Base-by-base conservation (phyloP, 495 filamentous ascomycete species). In the Aspergillus hancockii region DNA sequence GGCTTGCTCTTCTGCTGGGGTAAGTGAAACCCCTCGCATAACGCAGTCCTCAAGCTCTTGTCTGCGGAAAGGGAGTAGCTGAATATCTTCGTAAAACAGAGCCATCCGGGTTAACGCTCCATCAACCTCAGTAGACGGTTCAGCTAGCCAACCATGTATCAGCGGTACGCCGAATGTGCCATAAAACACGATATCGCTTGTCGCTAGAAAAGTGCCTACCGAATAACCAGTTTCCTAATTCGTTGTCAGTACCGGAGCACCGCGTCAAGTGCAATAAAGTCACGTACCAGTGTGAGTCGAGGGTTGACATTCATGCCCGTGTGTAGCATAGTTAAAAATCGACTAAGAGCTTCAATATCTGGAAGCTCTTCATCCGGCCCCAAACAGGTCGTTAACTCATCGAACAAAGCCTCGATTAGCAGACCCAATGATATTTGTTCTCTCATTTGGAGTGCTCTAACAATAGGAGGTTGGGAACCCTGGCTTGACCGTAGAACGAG, bases 291-390 rank as follows among this genome's bases (percentile, higher is more conserved):
- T 22, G 91, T 81, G 56, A 96, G 90, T 18, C 89, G 87, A 38
- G 94, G 94, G 65, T 98, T 98, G 47, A 97, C 94, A 66, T 98
- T 98, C 93, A 98, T 96, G 38, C 94, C 94, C 0, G 93, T 97
- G 68, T 97, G 92, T 4, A 98, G 79, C 46, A 90, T 90, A 28
- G 93, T 83, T 9, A 98, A 80, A 68, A 98, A 98, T 18, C 81
- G 75, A 67, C 95, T 93, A 0, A 98, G 79, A 45, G 95, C 92
- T 41, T 86, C 79, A 53, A 98, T 88, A 65, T 98, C 94, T 1
- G 93, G 92, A 43, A 97, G 78, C 31, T 80, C 75, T 25, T 85
- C 79, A 32, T 83, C 80, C 8, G 74, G 71, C 9, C 70, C 66
- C 34, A 76, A 32, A n/a, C 69, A 69, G 22, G 90, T 91, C 75